phyloP scores from a whole-genome alignment of 768 basidiomycete genomes.

The Lyophyllum atratum region DNA sequence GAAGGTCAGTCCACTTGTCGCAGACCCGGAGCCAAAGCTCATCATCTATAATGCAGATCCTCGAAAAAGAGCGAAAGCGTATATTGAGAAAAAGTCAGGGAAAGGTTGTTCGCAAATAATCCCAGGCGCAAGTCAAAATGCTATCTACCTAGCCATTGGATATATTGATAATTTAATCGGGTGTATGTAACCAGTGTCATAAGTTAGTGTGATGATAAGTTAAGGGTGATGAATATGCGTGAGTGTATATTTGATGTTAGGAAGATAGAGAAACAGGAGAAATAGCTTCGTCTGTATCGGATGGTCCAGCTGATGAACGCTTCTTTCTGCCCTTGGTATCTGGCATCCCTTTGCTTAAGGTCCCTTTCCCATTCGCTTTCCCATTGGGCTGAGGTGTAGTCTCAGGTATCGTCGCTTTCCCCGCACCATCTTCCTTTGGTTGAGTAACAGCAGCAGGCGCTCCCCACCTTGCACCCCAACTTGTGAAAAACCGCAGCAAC shows the following conservation, averaged over 20 bases:
- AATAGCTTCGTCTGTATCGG: slow-evolving; percentile 5
- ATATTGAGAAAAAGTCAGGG: slow-evolving; percentile 68
- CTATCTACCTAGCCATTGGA: slow-evolving; percentile 15
- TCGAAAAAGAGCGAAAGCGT: slow-evolving; percentile 81
- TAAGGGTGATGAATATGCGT: not conserved
- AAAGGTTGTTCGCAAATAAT: slow-evolving; percentile 57
- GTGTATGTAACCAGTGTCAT: slow-evolving; percentile 9
- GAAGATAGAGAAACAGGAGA: slow-evolving; percentile 2
- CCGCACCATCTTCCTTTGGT: slow-evolving; percentile 6
- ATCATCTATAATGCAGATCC: slow-evolving; percentile 36
- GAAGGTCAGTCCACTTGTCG: slow-evolving; percentile 51
- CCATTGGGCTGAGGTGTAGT: not conserved
- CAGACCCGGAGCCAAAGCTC: not conserved
- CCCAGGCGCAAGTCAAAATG: slow-evolving; percentile 1
- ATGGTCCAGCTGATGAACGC: not conserved
- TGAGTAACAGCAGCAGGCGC: slow-evolving; percentile 19
- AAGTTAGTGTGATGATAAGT: not conserved
- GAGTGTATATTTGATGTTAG: not conserved
- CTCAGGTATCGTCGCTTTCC: slow-evolving; percentile 5
- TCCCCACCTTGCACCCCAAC: slow-evolving; percentile 71
- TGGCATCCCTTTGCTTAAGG: not conserved
- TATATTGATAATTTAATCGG: slow-evolving; percentile 22
- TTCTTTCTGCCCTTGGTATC: not conserved
- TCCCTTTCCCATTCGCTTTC: not conserved
- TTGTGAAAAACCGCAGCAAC: slow-evolving; percentile 75